These are phyloP conservation scores for Exophiala sp. DNA, from an alignment of 2,329 filamentous ascomycete species.

Conservation along the genomic window DNA sequence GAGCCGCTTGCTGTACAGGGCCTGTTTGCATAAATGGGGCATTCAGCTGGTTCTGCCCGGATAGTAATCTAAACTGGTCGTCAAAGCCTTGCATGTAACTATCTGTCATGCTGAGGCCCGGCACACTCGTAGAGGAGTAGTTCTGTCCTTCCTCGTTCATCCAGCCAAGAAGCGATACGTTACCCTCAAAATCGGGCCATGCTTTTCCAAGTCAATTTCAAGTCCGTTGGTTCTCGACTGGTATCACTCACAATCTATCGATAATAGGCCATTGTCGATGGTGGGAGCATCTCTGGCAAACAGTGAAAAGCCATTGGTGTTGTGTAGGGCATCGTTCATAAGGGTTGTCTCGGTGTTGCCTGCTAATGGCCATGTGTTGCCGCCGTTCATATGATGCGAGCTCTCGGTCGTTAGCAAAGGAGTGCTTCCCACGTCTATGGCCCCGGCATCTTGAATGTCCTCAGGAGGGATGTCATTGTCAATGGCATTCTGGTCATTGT, in stretches of 20 bases:
- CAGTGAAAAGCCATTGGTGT: background rate
- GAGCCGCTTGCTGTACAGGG: background rate
- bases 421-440: background rate
- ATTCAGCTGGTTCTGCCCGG: background rate
- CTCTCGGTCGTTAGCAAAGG: too few species aligned
- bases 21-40: background rate
- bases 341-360: background rate
- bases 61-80: background rate
- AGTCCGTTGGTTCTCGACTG: too few species aligned
- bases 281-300: background rate
- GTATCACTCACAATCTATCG: background rate
- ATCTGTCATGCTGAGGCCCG: constrained; percentile 4
- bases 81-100: constrained; percentile 1
- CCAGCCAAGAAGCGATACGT: constrained; percentile 6
- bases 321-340: background rate
- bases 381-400: too few species aligned
- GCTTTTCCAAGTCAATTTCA: background rate
- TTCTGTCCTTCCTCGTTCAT: constrained; percentile 2
- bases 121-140: background rate
- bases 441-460: background rate
- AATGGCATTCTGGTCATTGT: background rate
- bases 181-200: background rate
- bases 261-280: background rate
- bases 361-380: too few species aligned
- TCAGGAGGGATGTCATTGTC: background rate